A percentile compares a stretch with the other conserved stretches of the same genome.
These are phyloP conservation scores for Peterozyma xylosa DNA, from an alignment of 805 yeast genomes.

Conservation along the genomic window DNA sequence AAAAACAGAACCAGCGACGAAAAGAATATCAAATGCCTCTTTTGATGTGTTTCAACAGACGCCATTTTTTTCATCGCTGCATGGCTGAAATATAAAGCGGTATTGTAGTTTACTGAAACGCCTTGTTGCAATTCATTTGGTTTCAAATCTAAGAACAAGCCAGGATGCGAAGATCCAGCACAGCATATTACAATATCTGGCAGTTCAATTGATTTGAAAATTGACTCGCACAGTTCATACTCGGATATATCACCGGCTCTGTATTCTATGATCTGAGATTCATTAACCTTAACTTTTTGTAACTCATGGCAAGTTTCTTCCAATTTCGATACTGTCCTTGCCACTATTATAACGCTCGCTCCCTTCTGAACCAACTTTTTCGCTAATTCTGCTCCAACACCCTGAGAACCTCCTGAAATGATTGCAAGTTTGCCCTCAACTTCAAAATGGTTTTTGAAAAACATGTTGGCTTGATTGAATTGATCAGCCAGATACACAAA, in stretches of 20 bases:
- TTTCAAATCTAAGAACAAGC: conserved; percentile 62
- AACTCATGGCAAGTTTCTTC: conserved; percentile 39
- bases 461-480: neutral
- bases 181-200: conserved; percentile 80
- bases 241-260: conserved; percentile 59
- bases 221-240: conserved; percentile 39
- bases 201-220: conserved; percentile 28
- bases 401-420: conserved; percentile 93
- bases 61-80: conserved; percentile 40
- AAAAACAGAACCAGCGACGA: conserved; percentile 79
- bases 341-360: conserved; percentile 66
- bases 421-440: conserved; percentile 51
- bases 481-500: no score
- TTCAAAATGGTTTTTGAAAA: conserved; percentile 12
- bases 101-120: conserved; percentile 60
- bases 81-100: conserved; percentile 69
- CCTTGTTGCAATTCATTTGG: conserved; percentile 54
- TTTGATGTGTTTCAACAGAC: conserved; percentile 3
- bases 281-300: conserved; percentile 18
- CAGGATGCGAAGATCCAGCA: conserved; percentile 83
- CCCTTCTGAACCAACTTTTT: conserved; percentile 41
- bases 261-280: conserved; percentile 29
- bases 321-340: conserved; percentile 65
- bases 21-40: conserved; percentile 50
- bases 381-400: conserved; percentile 80